Conservation (phyloP, 495 filamentous ascomycete species). For the Penicillium paxilli region DNA sequence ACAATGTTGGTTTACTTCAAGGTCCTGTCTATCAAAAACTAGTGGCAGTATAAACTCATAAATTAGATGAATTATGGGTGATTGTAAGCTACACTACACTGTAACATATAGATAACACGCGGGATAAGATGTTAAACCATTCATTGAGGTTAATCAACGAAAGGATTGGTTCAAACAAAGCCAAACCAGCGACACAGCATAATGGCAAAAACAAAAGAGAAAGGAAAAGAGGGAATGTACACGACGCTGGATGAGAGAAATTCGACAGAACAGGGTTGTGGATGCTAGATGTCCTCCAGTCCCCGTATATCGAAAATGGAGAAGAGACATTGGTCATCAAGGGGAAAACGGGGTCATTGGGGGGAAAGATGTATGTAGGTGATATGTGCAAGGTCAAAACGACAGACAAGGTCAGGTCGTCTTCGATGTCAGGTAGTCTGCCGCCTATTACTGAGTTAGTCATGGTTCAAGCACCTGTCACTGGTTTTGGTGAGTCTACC, state of each 20-base stretch:
- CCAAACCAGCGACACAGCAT: constrained; percentile 5
- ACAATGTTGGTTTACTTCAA: not conserved
- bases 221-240: constrained; percentile 20
- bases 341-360: constrained; percentile 8
- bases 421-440: constrained; percentile 42
- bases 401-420: constrained; percentile 14
- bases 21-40: not conserved
- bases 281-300: not conserved
- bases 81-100: constrained; percentile 24
- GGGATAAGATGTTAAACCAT: constrained; percentile 1
- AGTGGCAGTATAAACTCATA: not conserved
- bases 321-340: constrained; percentile 15
- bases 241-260: constrained; percentile 20
- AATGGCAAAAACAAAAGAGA: constrained; percentile 6
- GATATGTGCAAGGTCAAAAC: constrained; percentile 11
- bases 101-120: not conserved
- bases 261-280: not conserved
- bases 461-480: not conserved
- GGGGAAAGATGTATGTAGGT: not conserved
- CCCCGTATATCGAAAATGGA: constrained; percentile 1
- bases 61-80: constrained; percentile 21
- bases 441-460: constrained; percentile 31
- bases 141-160: not conserved
- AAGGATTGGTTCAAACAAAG: constrained; percentile 1
- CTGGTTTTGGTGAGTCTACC: constrained; percentile 54